Evolutionary conservation across 192 early-diverging fungal species (phyloP).

Genomic region (Rhizophagus sp.): DNA sequence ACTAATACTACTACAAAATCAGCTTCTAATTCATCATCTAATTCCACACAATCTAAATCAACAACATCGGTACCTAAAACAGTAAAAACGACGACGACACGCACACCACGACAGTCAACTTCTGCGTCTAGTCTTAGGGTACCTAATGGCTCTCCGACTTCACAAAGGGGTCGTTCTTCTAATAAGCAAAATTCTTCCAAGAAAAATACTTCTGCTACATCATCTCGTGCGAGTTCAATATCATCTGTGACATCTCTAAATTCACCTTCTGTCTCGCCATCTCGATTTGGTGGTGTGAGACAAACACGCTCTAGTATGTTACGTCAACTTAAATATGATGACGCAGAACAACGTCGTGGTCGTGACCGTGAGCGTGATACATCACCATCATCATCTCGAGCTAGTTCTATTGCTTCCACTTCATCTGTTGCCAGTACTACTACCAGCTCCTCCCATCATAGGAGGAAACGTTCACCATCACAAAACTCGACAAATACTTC

Average conservation of each 20-base stretch:
- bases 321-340: conserved; percentile 29
- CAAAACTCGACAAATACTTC: conserved; percentile 7
- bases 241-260: conserved; percentile 7
- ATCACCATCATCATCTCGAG: conserved; percentile 25
- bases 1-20: background rate
- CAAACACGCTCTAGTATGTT: conserved; percentile 31
- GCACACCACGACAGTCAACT: background rate
- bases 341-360: conserved; percentile 27
- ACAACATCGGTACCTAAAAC: background rate
- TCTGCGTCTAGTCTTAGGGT: conserved; percentile 13
- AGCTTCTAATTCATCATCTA: background rate
- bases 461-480: conserved; percentile 25
- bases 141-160: background rate
- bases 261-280: conserved; percentile 28
- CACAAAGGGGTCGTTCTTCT: conserved; percentile 17
- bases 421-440: conserved; percentile 26
- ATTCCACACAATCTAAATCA: background rate
- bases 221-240: conserved; percentile 25
- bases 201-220: conserved; percentile 10
- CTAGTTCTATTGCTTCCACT: conserved; percentile 27
- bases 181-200: conserved; percentile 7
- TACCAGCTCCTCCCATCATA: background rate
- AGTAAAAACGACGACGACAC: background rate
- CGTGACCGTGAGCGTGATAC: conserved; percentile 3
- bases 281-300: conserved; percentile 20